Conservation (phyloP, 257 asterid genomes). For the Solanum gandarillasii region DNA sequence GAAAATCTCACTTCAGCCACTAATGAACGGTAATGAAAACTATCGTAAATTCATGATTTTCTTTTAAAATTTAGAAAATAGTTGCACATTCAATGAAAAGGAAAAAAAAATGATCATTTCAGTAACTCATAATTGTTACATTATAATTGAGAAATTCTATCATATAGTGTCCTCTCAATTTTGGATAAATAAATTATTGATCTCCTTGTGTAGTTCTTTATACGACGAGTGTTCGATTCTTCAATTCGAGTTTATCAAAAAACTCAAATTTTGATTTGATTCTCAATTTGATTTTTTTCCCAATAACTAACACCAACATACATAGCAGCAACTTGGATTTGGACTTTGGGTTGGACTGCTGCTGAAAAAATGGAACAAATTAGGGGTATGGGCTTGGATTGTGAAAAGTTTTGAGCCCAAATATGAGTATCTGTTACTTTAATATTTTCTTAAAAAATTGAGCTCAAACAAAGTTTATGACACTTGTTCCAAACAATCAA, state of each 20-base stretch:
- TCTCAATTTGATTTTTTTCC: too few relatives aligned
- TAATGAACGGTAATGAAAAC: fast-evolving
- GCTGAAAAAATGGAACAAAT: neutral
- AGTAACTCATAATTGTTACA: neutral
- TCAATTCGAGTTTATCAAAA: too few relatives aligned
- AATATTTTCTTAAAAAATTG: neutral
- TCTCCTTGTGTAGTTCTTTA: neutral
- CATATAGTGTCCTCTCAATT: neutral
- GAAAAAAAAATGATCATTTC: neutral
- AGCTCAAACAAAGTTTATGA: neutral
- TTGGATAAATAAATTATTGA: neutral
- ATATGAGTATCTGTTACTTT: neutral
- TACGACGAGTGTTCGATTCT: neutral
- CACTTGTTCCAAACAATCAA: neutral
- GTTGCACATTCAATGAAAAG: neutral
- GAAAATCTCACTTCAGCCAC: neutral
- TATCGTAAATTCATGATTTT: too few relatives aligned
- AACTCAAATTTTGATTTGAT: too few relatives aligned
- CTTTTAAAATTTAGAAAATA: too few relatives aligned
- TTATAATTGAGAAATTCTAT: too few relatives aligned
- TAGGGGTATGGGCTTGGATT: neutral
- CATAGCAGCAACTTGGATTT: neutral
- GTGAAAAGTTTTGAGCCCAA: neutral
- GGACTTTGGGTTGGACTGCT: neutral
- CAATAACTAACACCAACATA: neutral